Conservation (phyloP, 805 yeast genomes). For the Yarrowia alimentaria region DNA sequence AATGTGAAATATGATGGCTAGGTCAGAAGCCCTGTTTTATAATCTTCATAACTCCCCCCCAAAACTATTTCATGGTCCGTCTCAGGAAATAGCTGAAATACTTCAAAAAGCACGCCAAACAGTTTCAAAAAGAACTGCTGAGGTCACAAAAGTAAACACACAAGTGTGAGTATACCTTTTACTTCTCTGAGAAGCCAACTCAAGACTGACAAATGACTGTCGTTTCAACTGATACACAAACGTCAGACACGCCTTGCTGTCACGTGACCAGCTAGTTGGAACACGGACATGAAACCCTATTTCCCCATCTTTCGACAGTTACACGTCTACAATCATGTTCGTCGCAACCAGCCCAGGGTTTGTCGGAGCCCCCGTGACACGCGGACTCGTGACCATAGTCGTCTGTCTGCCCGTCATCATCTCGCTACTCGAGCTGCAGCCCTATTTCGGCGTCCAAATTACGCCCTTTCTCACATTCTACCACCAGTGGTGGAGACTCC, state of each 20-base stretch:
- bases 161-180: no score
- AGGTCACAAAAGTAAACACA: no score
- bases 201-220: no score
- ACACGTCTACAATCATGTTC: slow-evolving; percentile 35
- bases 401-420: slow-evolving; percentile 40
- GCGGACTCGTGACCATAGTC: slow-evolving; percentile 33
- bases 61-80: no score
- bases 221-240: no score
- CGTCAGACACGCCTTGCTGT: background rate
- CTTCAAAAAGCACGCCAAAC: no score
- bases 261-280: slow-evolving; percentile 7
- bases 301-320: slow-evolving; percentile 6
- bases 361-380: slow-evolving; percentile 42
- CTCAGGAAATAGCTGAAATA: no score
- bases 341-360: slow-evolving; percentile 44
- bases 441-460: slow-evolving; percentile 39
- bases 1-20: no score
- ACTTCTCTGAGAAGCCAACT: no score
- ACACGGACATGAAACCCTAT: slow-evolving; percentile 10
- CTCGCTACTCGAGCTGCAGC: slow-evolving; percentile 42
- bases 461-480: slow-evolving; percentile 42
- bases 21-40: no score
- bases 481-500: slow-evolving; percentile 42
- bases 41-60: no score
- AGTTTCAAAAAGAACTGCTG: no score